Evolutionary conservation across 768 basidiomycete species (phyloP), one percentile per base, ranked within the genome.

Genomic region (Mycena rosella): DNA sequence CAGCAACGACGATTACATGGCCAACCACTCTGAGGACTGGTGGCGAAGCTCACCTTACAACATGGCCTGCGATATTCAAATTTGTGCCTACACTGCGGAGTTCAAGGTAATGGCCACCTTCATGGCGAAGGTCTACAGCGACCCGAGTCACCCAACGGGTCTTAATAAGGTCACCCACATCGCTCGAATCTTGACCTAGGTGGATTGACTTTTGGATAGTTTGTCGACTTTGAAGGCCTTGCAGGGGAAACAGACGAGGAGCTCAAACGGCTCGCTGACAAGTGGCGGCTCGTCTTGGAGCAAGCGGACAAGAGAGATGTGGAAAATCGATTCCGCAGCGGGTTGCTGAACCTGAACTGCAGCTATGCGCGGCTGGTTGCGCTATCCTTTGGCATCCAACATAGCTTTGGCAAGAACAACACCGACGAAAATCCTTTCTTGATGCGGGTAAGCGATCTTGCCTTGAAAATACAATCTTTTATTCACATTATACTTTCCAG

Each of bases 21-120:
- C 91, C 18, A 85, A 83, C 62, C 89, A 91, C 72, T 90, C 88
- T 1, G 87, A 86, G 60, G 79, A 87, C 61, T 94, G 91, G 92
- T 94, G 91, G 89, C 78, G 80, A 57, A 84, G 82, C 65, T 93
- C 92, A 1, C 83, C 82, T 9, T 89, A 86, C 76, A 94, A 93
- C 73, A 81, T 93, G 78, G 79, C 82, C 52, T 95, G 94, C 69
- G 94, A 96, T 75, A 90, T 96, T 54, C 94, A 96, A 59, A 80
- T 90, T 40, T 92, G 88, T 73, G 89, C 87, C 17, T 95, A 95
- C 74, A 95, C 91, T 65, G 85, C 88, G 5, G 92, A 93, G 75
- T 78, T 95, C 70, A 86, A 88, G 73, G 77, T 92, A 26, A 86
- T 93, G 77, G 83, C 85, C 5, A 74, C 76, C 20, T 95, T 94